Base-by-base conservation (phyloP, 2,329 filamentous ascomycete genomes). In the Aspergillus transmontanensis region DNA sequence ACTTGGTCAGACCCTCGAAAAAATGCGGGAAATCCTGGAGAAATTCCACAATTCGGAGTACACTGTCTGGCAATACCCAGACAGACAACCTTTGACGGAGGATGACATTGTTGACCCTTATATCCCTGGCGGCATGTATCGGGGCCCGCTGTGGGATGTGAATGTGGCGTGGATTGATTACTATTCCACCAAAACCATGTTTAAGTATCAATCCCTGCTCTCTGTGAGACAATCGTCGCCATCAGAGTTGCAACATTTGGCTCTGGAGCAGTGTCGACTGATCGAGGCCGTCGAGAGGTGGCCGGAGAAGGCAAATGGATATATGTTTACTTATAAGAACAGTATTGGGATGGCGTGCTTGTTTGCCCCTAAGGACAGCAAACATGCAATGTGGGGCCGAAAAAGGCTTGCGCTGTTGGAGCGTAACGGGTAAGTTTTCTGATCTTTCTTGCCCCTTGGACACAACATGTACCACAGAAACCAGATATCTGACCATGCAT, bases 371-470 rank as follows among this genome's bases (percentile, higher is more conserved):
- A 88, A 87, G 66, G 91, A 96, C 64, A 73, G 82, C 30, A 87
- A 83, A 67, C 88, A 96, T 73, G 86, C 87, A 11, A 88, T 88
- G 83, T 98, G 94, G 94, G 85, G 89, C 66, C 87, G 93, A 64
- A 85, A 86, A 69, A 94, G 91, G 76, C 89, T 96, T 75, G 93
- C 92, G 21, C 80, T 86, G 59, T 83, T 96, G 53, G 94, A 98
- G 78, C 84, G 85, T 64, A 82, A 89, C 73, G 94, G 94, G 93
- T 96, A 82, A 54, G 51, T 81, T 89, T 50, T 30, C 21, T 12
- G 34, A 58, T 5, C 19, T 54, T 9, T 32, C 23, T 23, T 30
- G 30, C 30, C 36, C 30, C 23, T 43, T 48, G 59, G 59, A 23
- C 48, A 32, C 26, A 43, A 14, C 39, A 30, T 21, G n/a, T 34